Conservation (phyloP, 2,329 filamentous ascomycete genomes). For the Penicillium hesseltinei region DNA sequence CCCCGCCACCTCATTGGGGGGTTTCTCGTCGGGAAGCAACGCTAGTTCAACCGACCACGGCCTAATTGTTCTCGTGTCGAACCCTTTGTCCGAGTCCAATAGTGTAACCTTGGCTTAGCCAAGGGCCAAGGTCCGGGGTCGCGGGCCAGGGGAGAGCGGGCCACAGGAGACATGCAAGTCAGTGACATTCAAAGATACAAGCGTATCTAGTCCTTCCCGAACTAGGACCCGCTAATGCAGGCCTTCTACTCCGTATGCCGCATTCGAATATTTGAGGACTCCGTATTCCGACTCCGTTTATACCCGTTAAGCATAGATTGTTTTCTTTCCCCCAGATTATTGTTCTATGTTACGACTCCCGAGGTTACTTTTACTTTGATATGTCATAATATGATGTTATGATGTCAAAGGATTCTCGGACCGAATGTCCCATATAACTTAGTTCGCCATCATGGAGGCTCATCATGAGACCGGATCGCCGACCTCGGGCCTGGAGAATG, state of each 20-base stretch:
- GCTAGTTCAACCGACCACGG: background rate
- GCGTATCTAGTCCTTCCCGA: background rate
- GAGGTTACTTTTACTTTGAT: background rate
- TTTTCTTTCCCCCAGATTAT: background rate
- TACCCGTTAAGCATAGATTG: background rate
- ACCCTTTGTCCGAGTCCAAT: conserved; percentile 11
- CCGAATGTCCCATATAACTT: background rate
- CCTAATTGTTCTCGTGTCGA: background rate
- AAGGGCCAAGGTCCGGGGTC: conserved; percentile 6
- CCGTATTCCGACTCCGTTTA: background rate
- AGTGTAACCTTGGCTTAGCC: background rate
- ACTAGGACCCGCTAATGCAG: background rate
- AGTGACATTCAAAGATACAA: background rate
- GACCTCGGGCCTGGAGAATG: background rate
- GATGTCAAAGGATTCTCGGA: conserved; percentile 1
- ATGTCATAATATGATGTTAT: background rate
- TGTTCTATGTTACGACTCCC: background rate
- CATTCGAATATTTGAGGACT: background rate
- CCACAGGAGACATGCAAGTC: conserved; percentile 1
- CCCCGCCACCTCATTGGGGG: background rate
- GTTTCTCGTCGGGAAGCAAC: background rate
- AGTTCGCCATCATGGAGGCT: background rate
- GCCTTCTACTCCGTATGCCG: background rate
- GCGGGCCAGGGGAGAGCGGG: conserved; percentile 8
- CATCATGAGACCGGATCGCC: background rate